Evolutionary conservation across 73 alveolate species (phyloP), one percentile per base, ranked within the genome.

Genomic region (Paramecium biaurelia): DNA sequence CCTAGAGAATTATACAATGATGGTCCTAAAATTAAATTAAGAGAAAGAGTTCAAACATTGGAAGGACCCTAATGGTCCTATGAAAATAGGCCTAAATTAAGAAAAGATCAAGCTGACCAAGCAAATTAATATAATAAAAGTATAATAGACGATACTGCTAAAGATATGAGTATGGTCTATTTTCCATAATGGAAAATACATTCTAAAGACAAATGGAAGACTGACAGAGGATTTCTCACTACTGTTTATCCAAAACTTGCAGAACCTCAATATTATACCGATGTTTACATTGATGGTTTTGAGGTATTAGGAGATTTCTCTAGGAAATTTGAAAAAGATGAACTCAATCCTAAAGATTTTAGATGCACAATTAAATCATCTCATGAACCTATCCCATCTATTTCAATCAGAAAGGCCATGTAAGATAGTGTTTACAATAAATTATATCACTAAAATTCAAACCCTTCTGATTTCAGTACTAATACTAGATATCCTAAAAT

Each of bases 91-190:
- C 90, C 90, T 10, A 38, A 34, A 20, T 47, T 79, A 24, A 79
- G 76, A 79, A 79, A 79, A 47, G 90, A 79, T 79, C 37, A 79
- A 34, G 90, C 76, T 21, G 8, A 41, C 14, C 53, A 30, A 43
- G 41, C 32, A 42, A 45, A 47, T 41, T 21, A 38, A 79, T 24
- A 12, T 30, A 79, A 79, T 79, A 41, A 79, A 79, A 79, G 58
- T 72, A 37, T 79, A 24, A n/a, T 79, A 47, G 90, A 79, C 56
- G 49, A 21, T 9, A 24, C 45, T 15, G 70, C 90, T 15, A 79
- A 79, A 79, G 90, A 79, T 47, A 79, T 79, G 90, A n/a, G 30
- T 21, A 79, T 79, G 76, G 76, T 79, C 32, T 79, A 41, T 79
- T 79, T 79, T 45, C 90, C 90, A 3, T 0, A 5, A 18, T 79